Base-by-base conservation (phyloP, 139 green algal species). In the Tetraselmis chui region DNA sequence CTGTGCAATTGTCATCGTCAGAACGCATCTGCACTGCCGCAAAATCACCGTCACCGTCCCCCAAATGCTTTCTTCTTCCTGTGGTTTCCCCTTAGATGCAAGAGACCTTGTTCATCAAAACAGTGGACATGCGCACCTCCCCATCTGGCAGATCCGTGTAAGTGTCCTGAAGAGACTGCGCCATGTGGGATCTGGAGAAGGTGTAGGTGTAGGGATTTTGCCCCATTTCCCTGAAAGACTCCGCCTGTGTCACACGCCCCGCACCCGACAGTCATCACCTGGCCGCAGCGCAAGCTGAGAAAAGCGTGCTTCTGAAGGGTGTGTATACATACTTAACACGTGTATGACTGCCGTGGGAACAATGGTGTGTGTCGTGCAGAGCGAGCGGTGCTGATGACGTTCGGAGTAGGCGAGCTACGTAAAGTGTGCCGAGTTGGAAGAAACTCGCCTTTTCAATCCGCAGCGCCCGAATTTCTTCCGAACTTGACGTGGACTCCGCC, bases 401-500 rank as follows among this genome's bases (percentile, higher is more conserved):
- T n/a, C n/a, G n/a, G n/a, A n/a, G n/a, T n/a, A n/a, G n/a, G n/a
- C n/a, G n/a, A n/a, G n/a, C n/a, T n/a, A n/a, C n/a, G n/a, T n/a
- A n/a, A n/a, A n/a, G n/a, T n/a, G n/a, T n/a, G n/a, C n/a, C n/a
- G n/a, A n/a, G n/a, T n/a, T n/a, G n/a, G n/a, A n/a, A n/a, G n/a
- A n/a, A n/a, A n/a, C n/a, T n/a, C n/a, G n/a, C n/a, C 92, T 98
- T 97, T 29, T 90, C 78, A 0, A 94, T 85, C 11, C 92, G 86
- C 80, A 97, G 76, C 23, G 84, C 88, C 1, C 87, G 83, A 59
- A 97, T 91, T 59, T 96, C 93, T 67, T 93, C 92, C 28, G 89
- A 83, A 1, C 85, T 91, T 0, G 88, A 92, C 0, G 89, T 88
- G 59, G 59, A 85, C 31, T 78, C 28, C 80, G 29, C 59, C 78